phyloP scores from a whole-genome alignment of 208 protist species.

The Acanthamoeba sp. region DNA sequence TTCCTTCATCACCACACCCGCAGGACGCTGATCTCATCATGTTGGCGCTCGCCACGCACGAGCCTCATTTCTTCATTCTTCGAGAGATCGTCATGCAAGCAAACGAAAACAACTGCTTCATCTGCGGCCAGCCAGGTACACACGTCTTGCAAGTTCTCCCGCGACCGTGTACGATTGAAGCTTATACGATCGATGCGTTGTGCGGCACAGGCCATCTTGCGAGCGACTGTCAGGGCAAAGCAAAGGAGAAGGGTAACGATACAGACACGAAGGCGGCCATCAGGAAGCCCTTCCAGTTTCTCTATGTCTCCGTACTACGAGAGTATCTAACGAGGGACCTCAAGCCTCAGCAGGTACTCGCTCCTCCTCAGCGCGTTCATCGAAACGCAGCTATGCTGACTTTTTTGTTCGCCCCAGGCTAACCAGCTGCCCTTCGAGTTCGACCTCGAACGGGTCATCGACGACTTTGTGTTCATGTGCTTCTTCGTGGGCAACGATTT shows the following conservation, averaged over 20 bases:
- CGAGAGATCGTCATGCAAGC: conserved; percentile 93
- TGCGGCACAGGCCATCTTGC: background rate
- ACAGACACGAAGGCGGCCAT: conserved; percentile 61
- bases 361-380: background rate
- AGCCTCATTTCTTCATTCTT: conserved; percentile 98
- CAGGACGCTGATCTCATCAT: conserved; percentile 99
- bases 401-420: background rate
- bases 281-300: conserved; percentile 86
- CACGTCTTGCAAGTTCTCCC: conserved; percentile 81
- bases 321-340: conserved; percentile 87
- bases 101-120: conserved; percentile 68
- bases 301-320: conserved; percentile 87
- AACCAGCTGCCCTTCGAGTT: conserved; percentile 79
- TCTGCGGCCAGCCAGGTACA: conserved; percentile 53
- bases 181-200: background rate
- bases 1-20: background rate
- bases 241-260: background rate
- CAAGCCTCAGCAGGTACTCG: background rate
- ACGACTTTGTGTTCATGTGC: conserved; percentile 99
- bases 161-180: background rate
- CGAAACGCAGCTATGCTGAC: background rate
- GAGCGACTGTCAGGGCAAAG: conserved; percentile 32
- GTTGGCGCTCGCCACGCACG: conserved; percentile 98
- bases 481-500: conserved; percentile 99
- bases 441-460: conserved; percentile 97